These are phyloP conservation scores for Tieghemostelium lacteum DNA, from an alignment of 78 protist genomes.

Conservation along the genomic window DNA sequence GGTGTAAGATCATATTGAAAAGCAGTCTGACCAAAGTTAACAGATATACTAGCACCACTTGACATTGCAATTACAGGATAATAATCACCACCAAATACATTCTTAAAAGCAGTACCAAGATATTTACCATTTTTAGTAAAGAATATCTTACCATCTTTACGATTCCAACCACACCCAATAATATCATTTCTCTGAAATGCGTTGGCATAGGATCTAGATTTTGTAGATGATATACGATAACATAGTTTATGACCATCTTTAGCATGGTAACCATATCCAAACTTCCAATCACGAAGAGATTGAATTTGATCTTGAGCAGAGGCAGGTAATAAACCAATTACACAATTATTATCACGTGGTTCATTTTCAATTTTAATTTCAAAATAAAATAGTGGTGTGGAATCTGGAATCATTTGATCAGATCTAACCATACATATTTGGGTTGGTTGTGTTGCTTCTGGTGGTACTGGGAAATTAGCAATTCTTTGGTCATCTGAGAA, in stretches of 20 bases:
- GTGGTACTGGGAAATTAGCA: slow-evolving; percentile 23
- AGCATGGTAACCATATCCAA: slow-evolving; percentile 47
- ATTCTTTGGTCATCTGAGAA: slow-evolving; percentile 49
- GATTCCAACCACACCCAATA: slow-evolving; percentile 79
- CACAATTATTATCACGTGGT: not conserved
- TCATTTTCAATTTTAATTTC: slow-evolving; percentile 73
- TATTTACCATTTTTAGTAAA: slow-evolving; percentile 82
- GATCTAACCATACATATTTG: not conserved
- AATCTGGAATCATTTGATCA: slow-evolving; percentile 64
- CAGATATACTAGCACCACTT: slow-evolving; percentile 23
- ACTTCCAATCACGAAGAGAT: slow-evolving; percentile 42
- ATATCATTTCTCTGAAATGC: slow-evolving; percentile 65
- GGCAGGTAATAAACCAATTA: slow-evolving; percentile 37
- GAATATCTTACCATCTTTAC: slow-evolving; percentile 68
- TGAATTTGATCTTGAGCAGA: slow-evolving; percentile 7
- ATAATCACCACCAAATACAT: slow-evolving; percentile 63
- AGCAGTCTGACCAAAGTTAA: slow-evolving; percentile 77
- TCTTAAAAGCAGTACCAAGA: slow-evolving; percentile 77
- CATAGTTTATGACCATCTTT: slow-evolving; percentile 53
- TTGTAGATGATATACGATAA: not conserved
- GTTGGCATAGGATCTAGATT: slow-evolving; percentile 18
- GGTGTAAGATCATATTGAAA: slow-evolving; percentile 59
- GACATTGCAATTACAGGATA: slow-evolving; percentile 56
- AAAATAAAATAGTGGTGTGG: slow-evolving; percentile 69
- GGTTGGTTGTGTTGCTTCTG: not conserved